Evolutionary conservation across 805 yeast species (phyloP).

Genomic region (Metschnikowia similis): DNA sequence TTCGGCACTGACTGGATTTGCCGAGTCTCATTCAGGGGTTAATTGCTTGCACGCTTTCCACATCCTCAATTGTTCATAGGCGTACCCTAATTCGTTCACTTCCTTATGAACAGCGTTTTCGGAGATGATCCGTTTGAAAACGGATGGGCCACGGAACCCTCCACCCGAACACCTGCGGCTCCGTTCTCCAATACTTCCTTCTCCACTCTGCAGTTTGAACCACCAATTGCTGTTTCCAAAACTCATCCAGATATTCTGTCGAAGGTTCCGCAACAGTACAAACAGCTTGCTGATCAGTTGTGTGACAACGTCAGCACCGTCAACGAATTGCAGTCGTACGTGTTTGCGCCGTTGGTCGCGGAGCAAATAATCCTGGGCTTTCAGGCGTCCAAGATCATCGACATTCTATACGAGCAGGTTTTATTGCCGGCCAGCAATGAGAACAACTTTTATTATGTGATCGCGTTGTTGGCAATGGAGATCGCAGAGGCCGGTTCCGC

Average conservation of each 20-base stretch:
- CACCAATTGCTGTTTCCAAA: not conserved
- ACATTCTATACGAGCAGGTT: constrained; percentile 33
- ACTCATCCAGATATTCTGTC: constrained; percentile 9
- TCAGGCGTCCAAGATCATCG: constrained; percentile 32
- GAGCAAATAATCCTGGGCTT: constrained; percentile 23
- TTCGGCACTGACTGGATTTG: not conserved
- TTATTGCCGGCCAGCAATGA: constrained; percentile 27
- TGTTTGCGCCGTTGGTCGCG: constrained; percentile 27
- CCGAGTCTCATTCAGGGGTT: not conserved
- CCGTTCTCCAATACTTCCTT: constrained; percentile 7
- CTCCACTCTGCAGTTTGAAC: constrained; percentile 1
- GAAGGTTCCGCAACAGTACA: constrained; percentile 29
- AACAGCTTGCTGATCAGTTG: constrained; percentile 14
- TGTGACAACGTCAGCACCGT: constrained; percentile 20
- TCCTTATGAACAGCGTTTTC: constrained; percentile 13
- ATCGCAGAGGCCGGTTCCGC: constrained; percentile 39
- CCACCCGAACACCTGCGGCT: constrained; percentile 1
- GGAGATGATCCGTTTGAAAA: constrained; percentile 38
- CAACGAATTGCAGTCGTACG: constrained; percentile 26
- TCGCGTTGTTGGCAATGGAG: constrained; percentile 42
- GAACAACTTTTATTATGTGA: constrained; percentile 30
- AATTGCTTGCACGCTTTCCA: not conserved
- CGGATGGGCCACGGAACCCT: constrained; percentile 29
- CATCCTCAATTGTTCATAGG: not conserved
- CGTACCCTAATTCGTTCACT: not conserved